Conservation (phyloP, 768 basidiomycete genomes). For the Lactarius quietus region DNA sequence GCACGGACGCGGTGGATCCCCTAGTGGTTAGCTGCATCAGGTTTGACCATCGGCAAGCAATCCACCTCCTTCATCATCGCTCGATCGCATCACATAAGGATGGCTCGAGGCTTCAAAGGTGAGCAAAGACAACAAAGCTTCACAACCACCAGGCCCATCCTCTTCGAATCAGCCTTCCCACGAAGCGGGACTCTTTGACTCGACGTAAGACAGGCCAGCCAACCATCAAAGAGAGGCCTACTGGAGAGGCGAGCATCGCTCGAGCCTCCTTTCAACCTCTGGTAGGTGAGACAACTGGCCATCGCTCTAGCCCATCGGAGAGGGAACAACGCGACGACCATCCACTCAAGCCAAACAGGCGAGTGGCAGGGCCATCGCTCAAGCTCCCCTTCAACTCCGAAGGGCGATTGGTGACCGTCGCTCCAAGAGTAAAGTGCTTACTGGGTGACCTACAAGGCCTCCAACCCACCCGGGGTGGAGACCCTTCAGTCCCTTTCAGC, state of each 20-base stretch:
- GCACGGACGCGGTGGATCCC: constrained; percentile 29
- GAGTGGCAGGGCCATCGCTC: too few relatives aligned
- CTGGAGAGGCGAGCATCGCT: constrained; percentile 13
- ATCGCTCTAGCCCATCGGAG: too few relatives aligned
- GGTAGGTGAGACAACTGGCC: too few relatives aligned
- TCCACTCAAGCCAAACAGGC: too few relatives aligned
- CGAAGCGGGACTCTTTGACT: constrained; percentile 10
- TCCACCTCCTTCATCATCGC: constrained; percentile 34
- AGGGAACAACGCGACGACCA: too few relatives aligned
- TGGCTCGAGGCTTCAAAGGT: constrained; percentile 23
- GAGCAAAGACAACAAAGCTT: background rate
- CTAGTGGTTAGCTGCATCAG: constrained; percentile 36
- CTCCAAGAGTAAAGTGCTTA: too few relatives aligned
- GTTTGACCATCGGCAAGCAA: constrained; percentile 38
- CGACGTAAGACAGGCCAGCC: constrained; percentile 11
- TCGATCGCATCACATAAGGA: constrained; percentile 26
- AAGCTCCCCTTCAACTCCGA: too few relatives aligned
- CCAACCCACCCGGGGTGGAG: background rate
- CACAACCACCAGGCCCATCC: constrained; percentile 17
- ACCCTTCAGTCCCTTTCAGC: constrained; percentile 26
- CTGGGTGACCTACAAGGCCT: background rate
- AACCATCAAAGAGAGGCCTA: constrained; percentile 8
- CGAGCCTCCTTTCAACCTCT: constrained; percentile 9
- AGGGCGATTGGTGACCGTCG: too few relatives aligned
- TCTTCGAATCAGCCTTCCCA: constrained; percentile 25